Evolutionary conservation across 441 rosid species (phyloP), one percentile per base, ranked within the genome.

Genomic region (Adansonia gregorii): DNA sequence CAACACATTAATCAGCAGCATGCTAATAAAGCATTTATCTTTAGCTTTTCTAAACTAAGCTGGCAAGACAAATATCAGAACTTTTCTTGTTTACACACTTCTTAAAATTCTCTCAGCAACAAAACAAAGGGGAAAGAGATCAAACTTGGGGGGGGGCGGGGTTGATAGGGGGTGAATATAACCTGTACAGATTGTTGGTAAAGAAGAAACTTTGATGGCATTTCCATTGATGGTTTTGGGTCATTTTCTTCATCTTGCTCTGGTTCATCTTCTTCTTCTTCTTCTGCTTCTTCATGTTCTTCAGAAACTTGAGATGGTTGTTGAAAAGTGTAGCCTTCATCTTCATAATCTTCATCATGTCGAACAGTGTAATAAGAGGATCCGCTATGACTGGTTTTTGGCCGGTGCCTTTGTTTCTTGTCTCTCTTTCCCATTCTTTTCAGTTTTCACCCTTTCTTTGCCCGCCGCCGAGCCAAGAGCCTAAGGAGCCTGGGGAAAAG

Each of bases 101-200:
- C 58, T 24, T 14, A 27, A 69, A 69, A 4, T 69, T 70, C 22
- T 27, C 15, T 15, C 8, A 8, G 24, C 7, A 70, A 67, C 19
- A 67, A 70, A 17, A 31, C 11, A 71, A 41, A 52, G 59, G 8
- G 14, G 2, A 15, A 70, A 67, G 8, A 3, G 14, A 27, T 24
- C 14, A 15, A 52, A 70, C 2, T 49, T 24, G 49, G 17, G 20
- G 35, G 17, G 45, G 15, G 46, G n/a, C n/a, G n/a, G 35, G 35
- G 35, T 27, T 27, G 35, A 27, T 27, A 2, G 24, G 20, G 45
- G 56, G 4, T 27, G 46, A 52, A 4, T 3, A n/a, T 52, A 73
- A 92, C 98, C 95, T 94, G 96, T 0, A 90, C 93, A 0, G 97
- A 94, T 82, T 91, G 94, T 74, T 92, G 92, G 84, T 91, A 90